Evolutionary conservation across 345 rosid species (phyloP).

Genomic region (Microthlaspi erraticum): DNA sequence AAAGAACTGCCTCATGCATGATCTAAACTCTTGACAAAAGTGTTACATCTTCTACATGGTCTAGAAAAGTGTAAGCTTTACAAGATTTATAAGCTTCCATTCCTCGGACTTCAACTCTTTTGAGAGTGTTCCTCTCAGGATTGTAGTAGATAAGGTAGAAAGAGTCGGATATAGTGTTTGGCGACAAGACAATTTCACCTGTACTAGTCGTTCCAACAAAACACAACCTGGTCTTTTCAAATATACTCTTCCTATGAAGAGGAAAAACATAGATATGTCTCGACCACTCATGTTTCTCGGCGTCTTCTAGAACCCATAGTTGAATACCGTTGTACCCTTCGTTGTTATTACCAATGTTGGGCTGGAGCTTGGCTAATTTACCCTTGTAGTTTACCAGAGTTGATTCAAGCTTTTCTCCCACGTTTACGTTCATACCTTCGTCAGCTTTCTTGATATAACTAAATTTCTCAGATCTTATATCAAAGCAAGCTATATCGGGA

Average conservation of each 20-base stretch:
- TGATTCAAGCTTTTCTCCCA: neutral
- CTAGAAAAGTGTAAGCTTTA: conserved; percentile 5
- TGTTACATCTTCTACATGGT: conserved; percentile 24
- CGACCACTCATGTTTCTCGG: conserved; percentile 16
- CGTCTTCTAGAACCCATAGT: conserved; percentile 21
- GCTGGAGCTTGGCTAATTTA: conserved; percentile 22
- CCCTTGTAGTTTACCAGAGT: conserved; percentile 24
- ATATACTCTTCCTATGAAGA: neutral
- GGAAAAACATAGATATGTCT: neutral
- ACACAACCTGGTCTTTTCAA: neutral
- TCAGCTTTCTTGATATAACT: neutral
- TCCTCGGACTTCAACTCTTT: conserved; percentile 3
- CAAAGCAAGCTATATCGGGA: conserved; percentile 18
- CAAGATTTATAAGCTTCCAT: neutral
- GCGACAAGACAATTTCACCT: conserved; percentile 28
- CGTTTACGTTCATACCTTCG: neutral
- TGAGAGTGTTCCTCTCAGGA: neutral
- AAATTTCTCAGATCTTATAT: conserved; percentile 7
- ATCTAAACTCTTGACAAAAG: conserved; percentile 3
- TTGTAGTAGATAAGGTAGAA: conserved; percentile 17
- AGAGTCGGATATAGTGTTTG: neutral
- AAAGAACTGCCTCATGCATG: neutral
- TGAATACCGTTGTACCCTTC: neutral
- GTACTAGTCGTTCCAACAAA: neutral
- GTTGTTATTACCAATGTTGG: neutral